A percentile compares a stretch with the other conserved stretches of the same genome.
These are phyloP conservation scores for Cylindrotheca closterium DNA, from an alignment of 108 stramenopile species.

Conservation along the genomic window DNA sequence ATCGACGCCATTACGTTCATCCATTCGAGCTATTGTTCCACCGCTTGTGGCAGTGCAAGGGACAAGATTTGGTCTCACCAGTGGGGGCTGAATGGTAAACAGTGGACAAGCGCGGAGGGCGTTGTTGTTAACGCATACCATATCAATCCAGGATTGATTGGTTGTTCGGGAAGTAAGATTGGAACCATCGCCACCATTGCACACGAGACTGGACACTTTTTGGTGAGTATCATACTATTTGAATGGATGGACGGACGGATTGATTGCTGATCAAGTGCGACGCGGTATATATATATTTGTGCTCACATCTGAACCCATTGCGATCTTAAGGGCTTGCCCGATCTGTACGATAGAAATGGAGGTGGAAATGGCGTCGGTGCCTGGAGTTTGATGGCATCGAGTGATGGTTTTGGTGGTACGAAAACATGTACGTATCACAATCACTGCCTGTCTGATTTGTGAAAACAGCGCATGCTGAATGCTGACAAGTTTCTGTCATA, in stretches of 20 bases:
- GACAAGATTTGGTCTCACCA: constrained; percentile 34
- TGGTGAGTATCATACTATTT: too few species aligned
- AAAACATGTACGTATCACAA: too few species aligned
- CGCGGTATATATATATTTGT: too few species aligned
- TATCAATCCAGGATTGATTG: constrained; percentile 28
- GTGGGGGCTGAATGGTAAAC: constrained; percentile 12
- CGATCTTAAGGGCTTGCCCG: too few species aligned
- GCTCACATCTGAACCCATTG: too few species aligned
- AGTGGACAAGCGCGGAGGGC: constrained; percentile 5
- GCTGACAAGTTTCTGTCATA: too few species aligned
- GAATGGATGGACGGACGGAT: too few species aligned
- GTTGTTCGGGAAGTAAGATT: constrained; percentile 18
- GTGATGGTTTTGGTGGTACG: constrained; percentile 34
- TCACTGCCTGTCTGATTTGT: too few species aligned
- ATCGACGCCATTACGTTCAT: constrained; percentile 66
- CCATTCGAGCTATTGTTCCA: constrained; percentile 63
- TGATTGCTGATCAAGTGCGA: background rate
- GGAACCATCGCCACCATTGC: constrained; percentile 32
- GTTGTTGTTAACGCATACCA: too few species aligned
- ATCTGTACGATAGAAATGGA: constrained; percentile 29
- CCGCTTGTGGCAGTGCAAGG: too few species aligned
- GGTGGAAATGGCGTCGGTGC: constrained; percentile 28
- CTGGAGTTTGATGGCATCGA: constrained; percentile 34
- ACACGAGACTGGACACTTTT: too few species aligned
- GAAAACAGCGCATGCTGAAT: too few species aligned